Conservation (phyloP, 352 stramenopile species). For the Thraustotheca clavata region DNA sequence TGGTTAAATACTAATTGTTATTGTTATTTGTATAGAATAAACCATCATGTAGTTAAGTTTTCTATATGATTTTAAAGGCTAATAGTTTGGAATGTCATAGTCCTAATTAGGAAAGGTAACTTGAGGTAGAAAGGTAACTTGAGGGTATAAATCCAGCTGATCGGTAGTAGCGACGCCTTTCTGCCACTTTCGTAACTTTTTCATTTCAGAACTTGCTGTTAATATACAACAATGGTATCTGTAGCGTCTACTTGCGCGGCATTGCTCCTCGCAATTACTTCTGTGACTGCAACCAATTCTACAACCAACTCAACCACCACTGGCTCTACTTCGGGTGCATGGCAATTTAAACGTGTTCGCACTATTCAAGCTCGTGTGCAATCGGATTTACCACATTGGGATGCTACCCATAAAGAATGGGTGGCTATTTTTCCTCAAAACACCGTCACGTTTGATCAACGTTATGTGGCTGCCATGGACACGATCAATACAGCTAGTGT, state of each 20-base stretch:
- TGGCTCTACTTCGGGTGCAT: background rate
- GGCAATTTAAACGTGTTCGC: background rate
- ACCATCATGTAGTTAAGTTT: too few species aligned
- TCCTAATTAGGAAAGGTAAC: too few species aligned
- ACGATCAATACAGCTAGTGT: conserved; percentile 68
- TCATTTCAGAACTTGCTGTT: background rate
- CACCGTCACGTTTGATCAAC: conserved; percentile 32
- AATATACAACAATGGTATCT: background rate
- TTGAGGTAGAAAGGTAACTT: too few species aligned
- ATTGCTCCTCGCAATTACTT: background rate
- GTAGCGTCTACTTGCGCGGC: background rate
- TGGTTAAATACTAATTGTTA: too few species aligned
- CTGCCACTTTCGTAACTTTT: too few species aligned
- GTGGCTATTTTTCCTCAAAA: background rate
- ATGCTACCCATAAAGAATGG: conserved; percentile 1
- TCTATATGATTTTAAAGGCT: too few species aligned
- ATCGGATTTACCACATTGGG: background rate
- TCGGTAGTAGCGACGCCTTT: too few species aligned
- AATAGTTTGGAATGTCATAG: too few species aligned
- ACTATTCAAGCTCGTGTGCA: background rate
- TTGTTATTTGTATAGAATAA: too few species aligned
- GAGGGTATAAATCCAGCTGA: too few species aligned
- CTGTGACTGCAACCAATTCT: background rate
- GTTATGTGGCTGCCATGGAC: conserved; percentile 45
- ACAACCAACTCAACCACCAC: background rate